phyloP scores from a whole-genome alignment of 2,329 filamentous ascomycete genomes.

The Calonectria honghensis region DNA sequence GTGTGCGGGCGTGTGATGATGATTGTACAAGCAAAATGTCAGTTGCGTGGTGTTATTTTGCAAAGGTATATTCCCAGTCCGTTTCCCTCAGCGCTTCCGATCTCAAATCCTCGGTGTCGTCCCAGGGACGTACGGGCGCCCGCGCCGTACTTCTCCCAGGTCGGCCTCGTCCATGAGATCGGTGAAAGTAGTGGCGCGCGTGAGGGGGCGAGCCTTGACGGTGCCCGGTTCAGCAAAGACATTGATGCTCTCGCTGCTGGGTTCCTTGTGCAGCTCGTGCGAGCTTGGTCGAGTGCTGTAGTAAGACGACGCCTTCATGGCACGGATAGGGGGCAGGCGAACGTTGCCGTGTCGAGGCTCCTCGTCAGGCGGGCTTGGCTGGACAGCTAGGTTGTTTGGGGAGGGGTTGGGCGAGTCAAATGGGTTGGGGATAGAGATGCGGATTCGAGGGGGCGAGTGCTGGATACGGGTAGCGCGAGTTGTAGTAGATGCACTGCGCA shows the following conservation, averaged over 20 bases:
- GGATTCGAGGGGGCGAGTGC: slow-evolving; percentile 46
- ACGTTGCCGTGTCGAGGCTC: slow-evolving; percentile 55
- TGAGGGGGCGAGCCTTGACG: slow-evolving; percentile 52
- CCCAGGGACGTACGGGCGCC: slow-evolving; percentile 65
- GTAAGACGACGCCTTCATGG: slow-evolving; percentile 59
- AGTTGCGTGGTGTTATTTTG: not conserved
- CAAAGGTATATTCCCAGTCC: not conserved
- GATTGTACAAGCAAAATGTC: slow-evolving; percentile 4
- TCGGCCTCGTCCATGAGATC: slow-evolving; percentile 71
- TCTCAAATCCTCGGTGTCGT: slow-evolving; percentile 58
- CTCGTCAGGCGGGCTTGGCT: slow-evolving; percentile 53
- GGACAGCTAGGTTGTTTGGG: slow-evolving; percentile 47
- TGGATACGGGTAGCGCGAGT: slow-evolving; percentile 21
- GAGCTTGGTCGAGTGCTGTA: slow-evolving; percentile 54
- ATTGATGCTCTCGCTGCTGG: slow-evolving; percentile 70
- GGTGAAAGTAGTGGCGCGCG: slow-evolving; percentile 70
- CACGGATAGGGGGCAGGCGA: slow-evolving; percentile 61
- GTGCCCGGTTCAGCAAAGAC: slow-evolving; percentile 71
- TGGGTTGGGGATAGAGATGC: slow-evolving; percentile 60
- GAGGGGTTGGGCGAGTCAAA: slow-evolving; percentile 60
- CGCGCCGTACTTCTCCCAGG: slow-evolving; percentile 64
- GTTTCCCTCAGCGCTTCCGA: not conserved
- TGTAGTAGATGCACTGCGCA: slow-evolving; percentile 33
- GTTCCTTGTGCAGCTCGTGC: slow-evolving; percentile 63
- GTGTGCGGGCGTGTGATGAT: not conserved